Percentiles rank a stretch among this genome's conserved stretches.
Conservation (phyloP, 2,329 filamentous ascomycete genomes). For the Fusarium caatingaense region DNA sequence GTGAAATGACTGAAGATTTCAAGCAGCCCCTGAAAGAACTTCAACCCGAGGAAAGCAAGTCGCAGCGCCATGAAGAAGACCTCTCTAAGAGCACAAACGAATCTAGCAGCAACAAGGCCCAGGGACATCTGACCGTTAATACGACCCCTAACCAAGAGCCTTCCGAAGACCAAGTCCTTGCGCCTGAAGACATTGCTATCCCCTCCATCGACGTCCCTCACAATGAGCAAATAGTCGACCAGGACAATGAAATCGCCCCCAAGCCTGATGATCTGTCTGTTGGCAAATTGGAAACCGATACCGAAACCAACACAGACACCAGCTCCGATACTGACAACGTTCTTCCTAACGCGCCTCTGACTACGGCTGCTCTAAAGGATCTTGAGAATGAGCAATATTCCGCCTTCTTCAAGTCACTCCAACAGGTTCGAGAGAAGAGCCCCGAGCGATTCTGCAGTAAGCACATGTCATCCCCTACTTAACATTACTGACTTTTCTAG, state of each 20-base stretch:
- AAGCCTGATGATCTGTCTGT: neutral
- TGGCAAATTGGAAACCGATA: neutral
- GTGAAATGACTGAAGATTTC: slow-evolving; percentile 8
- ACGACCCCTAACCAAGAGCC: neutral
- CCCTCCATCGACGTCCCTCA: neutral
- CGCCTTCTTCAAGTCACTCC: neutral
- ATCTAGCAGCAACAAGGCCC: neutral
- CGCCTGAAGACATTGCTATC: neutral
- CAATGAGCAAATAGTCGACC: neutral
- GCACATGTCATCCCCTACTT: neutral
- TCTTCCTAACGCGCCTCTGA: neutral
- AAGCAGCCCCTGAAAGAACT: neutral
- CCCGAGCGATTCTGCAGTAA: slow-evolving; percentile 6
- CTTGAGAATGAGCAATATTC: neutral
- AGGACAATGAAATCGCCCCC: neutral
- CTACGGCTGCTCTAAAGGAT: neutral
- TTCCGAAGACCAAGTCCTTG: neutral
- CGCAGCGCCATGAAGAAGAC: neutral
- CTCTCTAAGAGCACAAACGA: neutral
- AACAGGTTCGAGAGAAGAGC: neutral
- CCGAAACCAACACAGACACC: neutral
- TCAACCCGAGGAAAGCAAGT: neutral
- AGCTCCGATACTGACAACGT: neutral
- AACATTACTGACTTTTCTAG: slow-evolving; percentile 3
- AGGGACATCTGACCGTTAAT: neutral